Evolutionary conservation across 495 filamentous ascomycete genomes (phyloP), one percentile per base, ranked within the genome.

Genomic region (Parachaetomium inaequale): DNA sequence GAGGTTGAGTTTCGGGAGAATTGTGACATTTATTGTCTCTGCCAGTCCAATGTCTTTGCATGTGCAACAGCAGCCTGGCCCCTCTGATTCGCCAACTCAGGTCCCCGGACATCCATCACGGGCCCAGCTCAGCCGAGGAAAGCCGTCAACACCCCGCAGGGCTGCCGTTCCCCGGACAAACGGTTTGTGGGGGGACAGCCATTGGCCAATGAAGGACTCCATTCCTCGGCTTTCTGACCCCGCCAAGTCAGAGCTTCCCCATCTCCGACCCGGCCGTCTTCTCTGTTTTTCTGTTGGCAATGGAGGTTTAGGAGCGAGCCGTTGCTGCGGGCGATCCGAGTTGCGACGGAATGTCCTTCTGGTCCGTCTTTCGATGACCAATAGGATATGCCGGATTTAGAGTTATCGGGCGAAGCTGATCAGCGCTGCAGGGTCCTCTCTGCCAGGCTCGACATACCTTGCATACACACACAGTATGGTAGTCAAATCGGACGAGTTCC

Each of bases 61-160:
- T 34, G 45, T 40, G 32, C 40, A 58, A 17, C 25, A 17, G 23
- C 55, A 19, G 31, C 25, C 25, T 56, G 55, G 25, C 26, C 40
- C 4, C 10, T 23, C 11, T 34, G 46, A 50, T 34, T 52, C 49
- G 49, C 29, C 17, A 14, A 32, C 26, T 21, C 42, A 10, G 17
- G 29, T 21, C 10, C 53, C 21, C 56, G n/a, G n/a, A n/a, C 43
- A 52, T 32, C 59, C 58, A 61, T 64, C 63, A 66, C 64, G 15
- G 12, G 28, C 40, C 43, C 43, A 11, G 26, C 62, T 70, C 63
- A 70, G 67, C 70, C 73, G 73, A 75, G 66, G 70, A 70, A 75
- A 74, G 73, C 71, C 73, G 71, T 29, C 14, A 25, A 51, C 62
- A 61, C 68, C 66, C 70, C 64, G 60, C 57, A 32, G 51, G 32